phyloP scores from a whole-genome alignment of 495 filamentous ascomycete genomes.

The Chaetomidium leptoderma region DNA sequence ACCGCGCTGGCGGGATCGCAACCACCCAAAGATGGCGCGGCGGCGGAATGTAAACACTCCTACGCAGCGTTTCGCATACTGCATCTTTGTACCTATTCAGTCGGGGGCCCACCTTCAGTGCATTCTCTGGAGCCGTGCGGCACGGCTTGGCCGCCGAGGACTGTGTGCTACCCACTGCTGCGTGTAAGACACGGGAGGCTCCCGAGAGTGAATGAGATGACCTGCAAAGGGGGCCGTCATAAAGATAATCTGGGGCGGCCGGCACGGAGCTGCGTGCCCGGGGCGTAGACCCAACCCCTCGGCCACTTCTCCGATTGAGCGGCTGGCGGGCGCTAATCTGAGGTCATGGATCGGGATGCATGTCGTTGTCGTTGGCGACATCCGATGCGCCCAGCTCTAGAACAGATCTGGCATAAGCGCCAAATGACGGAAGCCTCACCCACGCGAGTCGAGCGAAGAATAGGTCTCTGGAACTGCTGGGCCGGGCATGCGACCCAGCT shows the following conservation, averaged over 20 bases:
- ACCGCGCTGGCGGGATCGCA: too few relatives aligned
- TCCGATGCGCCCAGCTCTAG: neutral
- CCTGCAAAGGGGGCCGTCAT: neutral
- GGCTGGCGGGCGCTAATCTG: slow-evolving; percentile 8
- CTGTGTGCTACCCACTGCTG: too few relatives aligned
- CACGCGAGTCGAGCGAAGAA: neutral
- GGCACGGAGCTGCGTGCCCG: slow-evolving; percentile 3
- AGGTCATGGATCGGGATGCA: neutral
- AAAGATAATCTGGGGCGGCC: neutral
- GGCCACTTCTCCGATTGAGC: slow-evolving; percentile 12
- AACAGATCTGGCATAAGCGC: slow-evolving; percentile 12
- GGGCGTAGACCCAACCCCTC: neutral
- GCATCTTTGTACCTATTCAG: neutral
- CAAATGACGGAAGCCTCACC: neutral
- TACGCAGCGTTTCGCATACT: neutral
- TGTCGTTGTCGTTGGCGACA: neutral
- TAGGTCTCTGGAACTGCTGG: too few relatives aligned
- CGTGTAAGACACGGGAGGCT: slow-evolving; percentile 5
- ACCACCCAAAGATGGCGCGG: too few relatives aligned
- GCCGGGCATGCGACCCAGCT: neutral
- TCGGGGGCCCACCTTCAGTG: neutral
- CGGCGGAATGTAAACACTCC: slow-evolving; percentile 5
- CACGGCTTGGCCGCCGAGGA: slow-evolving; percentile 5
- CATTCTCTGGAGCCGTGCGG: slow-evolving; percentile 10
- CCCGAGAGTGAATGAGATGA: neutral